phyloP scores from a whole-genome alignment of 2,329 filamentous ascomycete genomes.

The Orbilia quercus region DNA sequence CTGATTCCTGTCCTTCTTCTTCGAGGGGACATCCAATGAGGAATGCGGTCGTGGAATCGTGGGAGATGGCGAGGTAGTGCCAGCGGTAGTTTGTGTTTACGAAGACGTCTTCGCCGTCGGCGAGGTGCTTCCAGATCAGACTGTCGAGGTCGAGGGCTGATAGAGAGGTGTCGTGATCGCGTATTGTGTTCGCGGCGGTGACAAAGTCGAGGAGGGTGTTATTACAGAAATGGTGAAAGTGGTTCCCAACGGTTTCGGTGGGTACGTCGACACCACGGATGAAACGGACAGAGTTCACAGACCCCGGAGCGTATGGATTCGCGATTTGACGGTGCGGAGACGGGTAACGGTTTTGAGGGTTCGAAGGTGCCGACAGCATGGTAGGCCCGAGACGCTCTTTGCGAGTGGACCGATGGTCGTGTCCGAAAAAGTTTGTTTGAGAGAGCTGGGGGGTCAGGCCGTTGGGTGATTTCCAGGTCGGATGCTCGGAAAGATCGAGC shows the following conservation, averaged over 20 bases:
- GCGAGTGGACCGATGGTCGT: constrained; percentile 45
- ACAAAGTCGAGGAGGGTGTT: constrained; percentile 93
- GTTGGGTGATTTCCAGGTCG: constrained; percentile 76
- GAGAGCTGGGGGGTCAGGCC: constrained; percentile 57
- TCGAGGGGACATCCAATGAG: constrained; percentile 91
- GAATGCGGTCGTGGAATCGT: constrained; percentile 96
- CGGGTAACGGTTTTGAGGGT: constrained; percentile 73
- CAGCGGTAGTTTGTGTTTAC: constrained; percentile 84
- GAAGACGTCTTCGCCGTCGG: constrained; percentile 93
- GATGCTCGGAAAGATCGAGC: constrained; percentile 91
- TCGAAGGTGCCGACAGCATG: constrained; percentile 41
- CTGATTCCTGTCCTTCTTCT: constrained; percentile 68
- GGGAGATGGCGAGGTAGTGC: constrained; percentile 98
- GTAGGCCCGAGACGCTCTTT: constrained; percentile 50
- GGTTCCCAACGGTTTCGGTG: constrained; percentile 87
- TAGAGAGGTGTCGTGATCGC: constrained; percentile 86
- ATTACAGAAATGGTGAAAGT: constrained; percentile 95
- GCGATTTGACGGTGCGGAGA: constrained; percentile 38
- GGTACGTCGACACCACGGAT: constrained; percentile 86
- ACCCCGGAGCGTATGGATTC: constrained; percentile 70
- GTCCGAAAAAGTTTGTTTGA: constrained; percentile 40
- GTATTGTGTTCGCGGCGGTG: constrained; percentile 88
- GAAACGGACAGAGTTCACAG: constrained; percentile 81
- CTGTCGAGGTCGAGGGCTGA: constrained; percentile 88
- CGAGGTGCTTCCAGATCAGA: constrained; percentile 92